These are phyloP conservation scores for Ustilago crameri DNA, from an alignment of 1,284 basidiomycete species.

Conservation along the genomic window DNA sequence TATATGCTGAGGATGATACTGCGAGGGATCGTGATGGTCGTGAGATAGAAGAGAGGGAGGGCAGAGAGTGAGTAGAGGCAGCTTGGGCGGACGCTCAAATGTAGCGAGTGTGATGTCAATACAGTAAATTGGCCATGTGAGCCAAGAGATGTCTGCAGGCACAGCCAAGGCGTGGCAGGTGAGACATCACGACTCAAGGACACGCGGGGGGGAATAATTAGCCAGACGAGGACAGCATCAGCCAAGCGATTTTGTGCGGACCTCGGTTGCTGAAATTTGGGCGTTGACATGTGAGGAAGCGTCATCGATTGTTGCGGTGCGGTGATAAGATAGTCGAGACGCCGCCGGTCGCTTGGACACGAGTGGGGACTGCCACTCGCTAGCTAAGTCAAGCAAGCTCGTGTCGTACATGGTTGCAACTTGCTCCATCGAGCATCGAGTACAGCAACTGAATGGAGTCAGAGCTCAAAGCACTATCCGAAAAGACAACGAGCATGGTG, in stretches of 20 bases:
- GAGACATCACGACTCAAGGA: background rate
- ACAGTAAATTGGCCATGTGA: too few relatives aligned
- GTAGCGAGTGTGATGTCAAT: too few relatives aligned
- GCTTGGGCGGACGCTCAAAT: too few relatives aligned
- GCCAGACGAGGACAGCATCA: background rate
- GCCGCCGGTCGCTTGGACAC: constrained; percentile 20
- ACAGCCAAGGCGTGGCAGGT: background rate
- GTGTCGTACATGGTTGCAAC: too few relatives aligned
- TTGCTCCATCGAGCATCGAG: background rate
- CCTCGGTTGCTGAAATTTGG: background rate
- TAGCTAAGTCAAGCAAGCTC: too few relatives aligned
- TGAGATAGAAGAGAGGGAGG: background rate
- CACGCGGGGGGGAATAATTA: background rate
- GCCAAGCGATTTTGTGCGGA: background rate
- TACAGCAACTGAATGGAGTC: too few relatives aligned
- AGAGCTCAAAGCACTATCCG: too few relatives aligned
- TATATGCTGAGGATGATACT: background rate
- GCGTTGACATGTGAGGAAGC: constrained; percentile 13
- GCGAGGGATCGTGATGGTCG: background rate
- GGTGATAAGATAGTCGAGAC: constrained; percentile 8
- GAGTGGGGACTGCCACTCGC: background rate
- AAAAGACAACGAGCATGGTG: too few relatives aligned
- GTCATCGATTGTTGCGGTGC: constrained; percentile 4
- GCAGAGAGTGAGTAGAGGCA: background rate
- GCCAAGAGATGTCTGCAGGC: background rate